Conservation (phyloP, 2,329 filamentous ascomycete genomes). For the Xylariales sp. region DNA sequence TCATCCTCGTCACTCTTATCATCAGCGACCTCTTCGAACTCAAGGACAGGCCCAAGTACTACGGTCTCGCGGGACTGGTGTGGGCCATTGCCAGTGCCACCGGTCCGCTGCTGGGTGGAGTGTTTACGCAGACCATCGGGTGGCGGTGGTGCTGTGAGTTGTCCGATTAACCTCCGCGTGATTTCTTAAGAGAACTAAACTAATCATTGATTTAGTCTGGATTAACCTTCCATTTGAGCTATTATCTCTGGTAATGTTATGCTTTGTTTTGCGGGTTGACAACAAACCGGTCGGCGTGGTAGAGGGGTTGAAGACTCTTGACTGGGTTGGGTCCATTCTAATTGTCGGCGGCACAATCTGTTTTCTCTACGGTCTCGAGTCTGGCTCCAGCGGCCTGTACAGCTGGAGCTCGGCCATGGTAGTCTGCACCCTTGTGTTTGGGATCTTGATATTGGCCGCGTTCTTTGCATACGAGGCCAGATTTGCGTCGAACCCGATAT, state of each 20-base stretch:
- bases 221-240: conserved; percentile 16
- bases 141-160: conserved; percentile 29
- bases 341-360: conserved; percentile 30
- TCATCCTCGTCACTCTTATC: conserved; percentile 30
- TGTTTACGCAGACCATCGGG: conserved; percentile 12
- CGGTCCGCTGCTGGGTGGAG: conserved; percentile 17
- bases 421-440: not conserved
- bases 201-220: conserved; percentile 49
- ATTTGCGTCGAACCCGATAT: conserved; percentile 29
- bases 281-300: conserved; percentile 33
- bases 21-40: conserved; percentile 32
- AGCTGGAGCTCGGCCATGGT: conserved; percentile 31
- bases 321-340: conserved; percentile 29
- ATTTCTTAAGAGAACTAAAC: conserved; percentile 49
- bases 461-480: conserved; percentile 22
- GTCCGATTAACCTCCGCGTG: conserved; percentile 52
- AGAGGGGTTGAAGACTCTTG: conserved; percentile 45
- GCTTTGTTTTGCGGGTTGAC: conserved; percentile 29
- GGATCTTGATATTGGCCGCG: not conserved
- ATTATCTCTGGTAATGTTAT: conserved; percentile 10
- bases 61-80: conserved; percentile 36
- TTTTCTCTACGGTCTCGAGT: conserved; percentile 34
- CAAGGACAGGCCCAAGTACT: conserved; percentile 16
- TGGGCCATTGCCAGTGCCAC: conserved; percentile 35
- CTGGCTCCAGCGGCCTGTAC: conserved; percentile 46